These are phyloP conservation scores for Extremus antarcticus DNA, from an alignment of 495 filamentous ascomycete species.

Conservation along the genomic window DNA sequence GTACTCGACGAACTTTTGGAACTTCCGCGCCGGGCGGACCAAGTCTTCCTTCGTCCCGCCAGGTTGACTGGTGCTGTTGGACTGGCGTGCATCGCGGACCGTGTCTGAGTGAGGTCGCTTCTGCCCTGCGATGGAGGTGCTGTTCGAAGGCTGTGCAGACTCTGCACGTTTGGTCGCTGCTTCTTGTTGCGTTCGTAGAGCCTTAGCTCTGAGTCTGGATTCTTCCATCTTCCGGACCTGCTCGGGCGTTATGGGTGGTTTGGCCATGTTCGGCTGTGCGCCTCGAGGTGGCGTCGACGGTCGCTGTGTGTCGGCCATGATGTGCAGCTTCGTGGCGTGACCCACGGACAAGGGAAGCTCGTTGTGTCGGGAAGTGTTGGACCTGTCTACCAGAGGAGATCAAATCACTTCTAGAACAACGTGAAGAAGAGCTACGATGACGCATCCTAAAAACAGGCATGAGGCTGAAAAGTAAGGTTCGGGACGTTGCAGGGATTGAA, in stretches of 20 bases:
- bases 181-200: constrained; percentile 55
- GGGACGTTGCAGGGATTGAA: too few species aligned
- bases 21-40: constrained; percentile 64
- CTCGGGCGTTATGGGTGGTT: constrained; percentile 59
- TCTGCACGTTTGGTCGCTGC: constrained; percentile 30
- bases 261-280: constrained; percentile 22
- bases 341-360: too few species aligned
- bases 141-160: constrained; percentile 23
- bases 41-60: constrained; percentile 32
- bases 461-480: too few species aligned
- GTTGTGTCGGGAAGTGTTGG: too few species aligned
- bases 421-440: too few species aligned
- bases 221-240: constrained; percentile 58
- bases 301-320: constrained; percentile 29
- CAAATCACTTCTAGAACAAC: too few species aligned
- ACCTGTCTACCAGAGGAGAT: too few species aligned
- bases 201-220: constrained; percentile 85
- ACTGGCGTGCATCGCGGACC: not conserved
- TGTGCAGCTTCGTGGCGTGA: too few species aligned
- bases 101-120: constrained; percentile 47
- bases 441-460: too few species aligned
- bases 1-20: constrained; percentile 88
- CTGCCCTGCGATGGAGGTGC: constrained; percentile 34
- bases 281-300: constrained; percentile 52
- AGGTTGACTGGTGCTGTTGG: constrained; percentile 5